Conservation (phyloP, 495 filamentous ascomycete genomes). For the Apodospora peruviana region DNA sequence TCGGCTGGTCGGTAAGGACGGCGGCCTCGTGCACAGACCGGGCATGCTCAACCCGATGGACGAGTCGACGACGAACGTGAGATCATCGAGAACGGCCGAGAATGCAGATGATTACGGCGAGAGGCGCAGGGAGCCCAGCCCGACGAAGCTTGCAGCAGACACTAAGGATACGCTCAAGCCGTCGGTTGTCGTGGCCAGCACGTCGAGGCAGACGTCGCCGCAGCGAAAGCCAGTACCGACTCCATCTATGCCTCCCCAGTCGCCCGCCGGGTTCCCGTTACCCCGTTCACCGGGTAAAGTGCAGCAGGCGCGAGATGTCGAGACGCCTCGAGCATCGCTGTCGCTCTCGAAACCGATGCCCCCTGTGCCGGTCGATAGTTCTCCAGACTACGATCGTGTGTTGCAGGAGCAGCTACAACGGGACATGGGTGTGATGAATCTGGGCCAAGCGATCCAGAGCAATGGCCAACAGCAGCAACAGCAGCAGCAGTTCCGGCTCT, state of each 20-base stretch:
- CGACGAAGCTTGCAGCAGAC: slow-evolving; percentile 34
- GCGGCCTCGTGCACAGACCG: slow-evolving; percentile 38
- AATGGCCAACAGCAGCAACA: slow-evolving; percentile 6
- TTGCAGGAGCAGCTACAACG: slow-evolving; percentile 55
- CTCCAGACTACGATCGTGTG: slow-evolving; percentile 54
- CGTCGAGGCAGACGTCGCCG: slow-evolving; percentile 48
- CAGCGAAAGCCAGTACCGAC: slow-evolving; percentile 49
- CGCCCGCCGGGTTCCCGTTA: slow-evolving; percentile 59
- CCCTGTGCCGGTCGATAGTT: slow-evolving; percentile 19
- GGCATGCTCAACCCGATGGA: slow-evolving; percentile 62
- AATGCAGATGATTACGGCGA: slow-evolving; percentile 45
- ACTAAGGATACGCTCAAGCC: slow-evolving; percentile 37
- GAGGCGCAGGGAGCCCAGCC: slow-evolving; percentile 31
- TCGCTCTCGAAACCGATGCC: slow-evolving; percentile 35
- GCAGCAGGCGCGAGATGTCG: slow-evolving; percentile 22
- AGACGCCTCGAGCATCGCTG: slow-evolving; percentile 36
- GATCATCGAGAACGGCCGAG: slow-evolving; percentile 43
- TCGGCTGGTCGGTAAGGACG: slow-evolving; percentile 58
- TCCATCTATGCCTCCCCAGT: slow-evolving; percentile 32
- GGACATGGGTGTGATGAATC: slow-evolving; percentile 50
- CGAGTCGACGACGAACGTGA: slow-evolving; percentile 64
- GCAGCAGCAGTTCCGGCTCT: slow-evolving; percentile 12
- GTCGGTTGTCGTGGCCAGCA: slow-evolving; percentile 13
- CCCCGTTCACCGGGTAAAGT: slow-evolving; percentile 52
- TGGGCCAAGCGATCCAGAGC: slow-evolving; percentile 22